Evolutionary conservation across 202 grass and related monocot genomes (phyloP).

Genomic region (Alloteropsis angusta): DNA sequence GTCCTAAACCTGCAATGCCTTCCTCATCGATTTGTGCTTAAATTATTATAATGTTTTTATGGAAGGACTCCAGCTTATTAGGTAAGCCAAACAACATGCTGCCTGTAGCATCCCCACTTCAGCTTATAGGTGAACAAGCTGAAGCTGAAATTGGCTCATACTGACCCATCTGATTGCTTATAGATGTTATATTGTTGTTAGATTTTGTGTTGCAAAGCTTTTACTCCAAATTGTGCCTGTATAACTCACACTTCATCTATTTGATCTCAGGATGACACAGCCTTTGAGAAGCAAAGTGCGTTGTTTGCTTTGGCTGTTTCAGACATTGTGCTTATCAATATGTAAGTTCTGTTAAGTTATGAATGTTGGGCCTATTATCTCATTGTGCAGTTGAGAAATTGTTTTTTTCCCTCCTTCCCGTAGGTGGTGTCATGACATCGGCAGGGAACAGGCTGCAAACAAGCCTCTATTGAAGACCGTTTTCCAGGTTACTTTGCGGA

Average conservation of each 20-base stretch:
- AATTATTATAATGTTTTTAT: background rate
- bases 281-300: slow-evolving; percentile 96
- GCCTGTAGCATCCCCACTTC: background rate
- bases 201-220: slow-evolving; percentile 4
- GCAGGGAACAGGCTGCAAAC: slow-evolving; percentile 92
- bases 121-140: background rate
- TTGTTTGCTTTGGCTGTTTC: slow-evolving; percentile 95
- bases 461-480: slow-evolving; percentile 94
- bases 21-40: background rate
- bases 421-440: slow-evolving; percentile 99
- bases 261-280: slow-evolving; percentile 77
- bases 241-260: background rate
- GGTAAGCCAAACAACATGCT: background rate
- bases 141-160: background rate
- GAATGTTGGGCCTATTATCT: slow-evolving; percentile 3
- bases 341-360: slow-evolving; percentile 50
- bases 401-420: slow-evolving; percentile 31
- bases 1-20: background rate
- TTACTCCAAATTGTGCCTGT: background rate
- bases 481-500: no score
- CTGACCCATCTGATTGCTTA: background rate
- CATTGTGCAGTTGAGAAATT: background rate
- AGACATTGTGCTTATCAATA: slow-evolving; percentile 96
- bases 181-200: background rate
- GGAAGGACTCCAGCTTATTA: background rate